Evolutionary conservation across 2,329 filamentous ascomycete genomes (phyloP).

Genomic region (Aureobasidium sp.): DNA sequence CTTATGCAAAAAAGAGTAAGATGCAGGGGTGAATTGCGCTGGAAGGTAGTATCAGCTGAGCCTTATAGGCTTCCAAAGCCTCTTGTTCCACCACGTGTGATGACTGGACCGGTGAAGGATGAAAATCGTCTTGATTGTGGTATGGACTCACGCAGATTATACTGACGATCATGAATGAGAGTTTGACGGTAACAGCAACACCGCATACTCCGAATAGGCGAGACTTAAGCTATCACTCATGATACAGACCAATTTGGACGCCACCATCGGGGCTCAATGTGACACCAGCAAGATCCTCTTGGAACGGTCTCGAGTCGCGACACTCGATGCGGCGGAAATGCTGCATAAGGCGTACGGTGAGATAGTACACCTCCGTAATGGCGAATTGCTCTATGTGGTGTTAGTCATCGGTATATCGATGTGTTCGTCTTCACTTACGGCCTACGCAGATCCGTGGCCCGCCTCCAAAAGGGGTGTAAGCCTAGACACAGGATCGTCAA

Average conservation of each 20-base stretch:
- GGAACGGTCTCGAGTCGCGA: not conserved
- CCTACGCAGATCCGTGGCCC: slow-evolving; percentile 8
- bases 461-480: slow-evolving; percentile 6
- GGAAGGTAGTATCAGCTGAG: not conserved
- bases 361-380: slow-evolving; percentile 9
- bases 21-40: not conserved
- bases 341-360: slow-evolving; percentile 12
- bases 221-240: not conserved
- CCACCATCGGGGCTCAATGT: not conserved
- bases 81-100: not conserved
- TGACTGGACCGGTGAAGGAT: not conserved
- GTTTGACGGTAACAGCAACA: not conserved
- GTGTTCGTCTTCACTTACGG: not conserved
- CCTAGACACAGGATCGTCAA: not conserved
- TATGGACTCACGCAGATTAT: not conserved
- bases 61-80: not conserved
- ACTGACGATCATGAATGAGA: not conserved
- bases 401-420: not conserved
- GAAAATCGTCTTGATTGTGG: not conserved
- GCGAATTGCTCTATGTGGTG: not conserved
- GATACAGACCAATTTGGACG: not conserved
- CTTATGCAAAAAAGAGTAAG: not conserved
- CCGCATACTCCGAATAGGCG: not conserved
- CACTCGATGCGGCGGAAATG: slow-evolving; percentile 11
- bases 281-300: slow-evolving; percentile 1